Evolutionary conservation across 2,329 filamentous ascomycete species (phyloP), one percentile per base, ranked within the genome.

Genomic region (Biscogniauxia sp.): DNA sequence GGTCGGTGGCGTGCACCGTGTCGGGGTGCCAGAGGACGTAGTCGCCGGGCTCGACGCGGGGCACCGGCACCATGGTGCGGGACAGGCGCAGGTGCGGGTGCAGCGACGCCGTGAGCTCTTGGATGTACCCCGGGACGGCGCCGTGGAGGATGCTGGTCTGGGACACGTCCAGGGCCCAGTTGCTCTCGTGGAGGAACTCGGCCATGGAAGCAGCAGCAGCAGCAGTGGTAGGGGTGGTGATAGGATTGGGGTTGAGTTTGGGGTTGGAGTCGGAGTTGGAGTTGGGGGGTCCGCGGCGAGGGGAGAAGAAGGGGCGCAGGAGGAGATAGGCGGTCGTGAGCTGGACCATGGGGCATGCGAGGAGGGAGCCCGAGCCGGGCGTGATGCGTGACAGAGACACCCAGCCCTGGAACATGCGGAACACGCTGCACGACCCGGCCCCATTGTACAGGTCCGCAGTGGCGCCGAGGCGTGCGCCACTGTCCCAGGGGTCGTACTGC

Each of bases 321-420:
- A 97, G 82, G 51, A 88, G 85, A 70, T 97, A 97, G 0, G 90
- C 88, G 0, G 90, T 95, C 0, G 90, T 87, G 61, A 91, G 84
- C 64, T 84, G 83, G 49, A 95, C 77, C 63, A 96, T 80, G 1
- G 93, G 93, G 69, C 93, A 93, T 0, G 96, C 89, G 37, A 90
- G 82, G 57, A 97, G 76, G 0, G 92, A 93, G 1, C 93, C 93
- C 76, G 93, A 86, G 5, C 82, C 82, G 0, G 92, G 90, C 0
- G 82, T 85, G 0, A 86, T 88, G n/a, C 80, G 77, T 54, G 88
- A 92, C 80, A 97, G 88, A 58, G 84, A 84, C 57, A 97, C 76
- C 92, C 93, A 97, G n/a, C 92, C 93, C 76, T 97, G 93, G 75
- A 91, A 94, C 82, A 92, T 90, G 23, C 93, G 84, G 76, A 96